Conservation (phyloP, 108 stramenopile species). For the Fragilariopsis cylindrus region DNA sequence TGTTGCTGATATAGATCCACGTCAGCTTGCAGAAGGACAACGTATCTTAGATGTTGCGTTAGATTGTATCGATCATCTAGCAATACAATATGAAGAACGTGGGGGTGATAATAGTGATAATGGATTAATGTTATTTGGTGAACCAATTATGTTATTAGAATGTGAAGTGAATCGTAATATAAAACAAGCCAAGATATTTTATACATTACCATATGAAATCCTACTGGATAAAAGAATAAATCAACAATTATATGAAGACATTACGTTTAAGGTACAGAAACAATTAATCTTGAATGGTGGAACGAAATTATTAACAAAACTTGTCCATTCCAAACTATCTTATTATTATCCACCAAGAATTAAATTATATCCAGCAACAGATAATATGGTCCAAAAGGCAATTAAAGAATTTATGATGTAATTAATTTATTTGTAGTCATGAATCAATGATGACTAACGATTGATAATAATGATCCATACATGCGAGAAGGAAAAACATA, state of each 20-base stretch:
- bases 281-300: slow-evolving; percentile 26
- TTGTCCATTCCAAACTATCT: slow-evolving; percentile 32
- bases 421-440: no score
- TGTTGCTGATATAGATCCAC: slow-evolving; percentile 13
- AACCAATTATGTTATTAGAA: slow-evolving; percentile 49
- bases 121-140: slow-evolving; percentile 25
- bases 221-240: slow-evolving; percentile 31
- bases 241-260: slow-evolving; percentile 14
- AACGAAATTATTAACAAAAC: slow-evolving; percentile 21
- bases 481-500: no score
- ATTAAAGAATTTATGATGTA: slow-evolving; percentile 31
- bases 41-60: slow-evolving; percentile 29
- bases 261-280: slow-evolving; percentile 22
- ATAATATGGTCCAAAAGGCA: slow-evolving; percentile 31
- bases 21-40: slow-evolving; percentile 36
- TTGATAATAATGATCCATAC: no score
- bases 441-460: no score
- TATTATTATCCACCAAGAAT: slow-evolving; percentile 50
- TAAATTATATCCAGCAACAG: slow-evolving; percentile 32
- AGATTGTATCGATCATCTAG: slow-evolving; percentile 33
- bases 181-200: slow-evolving; percentile 45
- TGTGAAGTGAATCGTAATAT: slow-evolving; percentile 41
- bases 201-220: slow-evolving; percentile 41
- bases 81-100: neutral
- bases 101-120: neutral